These are phyloP conservation scores for Funneliformis geosporum DNA, from an alignment of 192 early-diverging fungal genomes.

Conservation along the genomic window DNA sequence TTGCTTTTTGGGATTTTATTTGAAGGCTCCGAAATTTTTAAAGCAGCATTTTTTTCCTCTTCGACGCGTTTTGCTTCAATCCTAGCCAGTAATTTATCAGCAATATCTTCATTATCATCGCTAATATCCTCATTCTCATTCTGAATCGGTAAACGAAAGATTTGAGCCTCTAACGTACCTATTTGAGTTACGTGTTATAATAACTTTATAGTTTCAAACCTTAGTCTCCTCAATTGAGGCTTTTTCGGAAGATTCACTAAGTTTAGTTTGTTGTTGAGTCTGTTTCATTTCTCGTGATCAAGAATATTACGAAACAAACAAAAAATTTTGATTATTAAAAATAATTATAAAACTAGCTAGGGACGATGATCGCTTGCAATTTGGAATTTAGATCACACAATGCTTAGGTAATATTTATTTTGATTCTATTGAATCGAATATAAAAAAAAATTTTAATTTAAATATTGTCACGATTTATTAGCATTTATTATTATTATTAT, in stretches of 20 bases:
- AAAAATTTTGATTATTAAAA: too few relatives aligned
- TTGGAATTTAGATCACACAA: too few relatives aligned
- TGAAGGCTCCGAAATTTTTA: constrained; percentile 46
- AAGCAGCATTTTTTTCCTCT: background rate
- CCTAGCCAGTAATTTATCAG: background rate
- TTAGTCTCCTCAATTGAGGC: background rate
- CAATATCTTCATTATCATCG: background rate
- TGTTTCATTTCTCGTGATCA: background rate
- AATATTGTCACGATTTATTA: too few relatives aligned
- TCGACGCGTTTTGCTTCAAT: background rate
- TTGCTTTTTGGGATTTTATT: constrained; percentile 19
- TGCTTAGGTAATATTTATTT: too few relatives aligned
- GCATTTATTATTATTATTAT: too few relatives aligned
- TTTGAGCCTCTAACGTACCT: background rate
- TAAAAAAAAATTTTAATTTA: too few relatives aligned
- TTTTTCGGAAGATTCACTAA: background rate
- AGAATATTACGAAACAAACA: too few relatives aligned
- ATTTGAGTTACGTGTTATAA: background rate
- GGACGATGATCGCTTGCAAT: too few relatives aligned
- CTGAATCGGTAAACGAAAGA: background rate
- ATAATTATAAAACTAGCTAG: too few relatives aligned
- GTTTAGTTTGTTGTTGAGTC: background rate
- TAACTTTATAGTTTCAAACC: background rate
- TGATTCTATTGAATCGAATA: too few relatives aligned
- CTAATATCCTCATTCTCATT: background rate